Evolutionary conservation across 306 rosid genomes (phyloP), one percentile per base, ranked within the genome.

Genomic region (Medicago ruthenica): DNA sequence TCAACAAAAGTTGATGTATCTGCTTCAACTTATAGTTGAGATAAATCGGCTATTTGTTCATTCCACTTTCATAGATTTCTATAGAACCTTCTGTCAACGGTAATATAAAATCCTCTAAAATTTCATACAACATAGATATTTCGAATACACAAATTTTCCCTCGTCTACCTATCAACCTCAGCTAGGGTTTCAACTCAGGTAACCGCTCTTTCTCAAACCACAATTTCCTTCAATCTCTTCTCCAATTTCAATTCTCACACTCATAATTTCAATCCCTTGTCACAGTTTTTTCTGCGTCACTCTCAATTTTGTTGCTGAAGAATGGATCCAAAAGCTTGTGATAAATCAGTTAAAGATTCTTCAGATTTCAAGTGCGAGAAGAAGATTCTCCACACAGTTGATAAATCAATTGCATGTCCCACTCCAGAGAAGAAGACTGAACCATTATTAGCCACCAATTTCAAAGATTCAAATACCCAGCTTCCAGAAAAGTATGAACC

Each of bases 401-500:
- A 83, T 48, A 55, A 75, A 72, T 45, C 82, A 39, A 82, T 84
- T 40, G 85, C 59, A 9, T 85, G 88, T 62, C 85, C 76, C 72
- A 92, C 96, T 13, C 90, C 93, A 3, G 82, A 83, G 77, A 92
- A 92, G 80, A 85, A 69, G 2, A 65, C 54, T 40, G 90, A 82
- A 22, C 77, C 78, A 36, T 82, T 73, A 36, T 82, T 73, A 12
- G 65, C 67, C 36, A 14, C 51, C 71, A 85, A 80, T 60, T 37
- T 47, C 22, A 82, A 65, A 22, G 84, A 76, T 55, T 82, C 61
- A 14, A 15, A 27, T 24, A 21, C 45, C 65, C 67, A 78, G 47
- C 77, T 88, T 79, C 93, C 86, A 13, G 75, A 81, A 22, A 81
- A 83, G 97, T 88, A 54, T 36, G 86, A 65, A 37, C 45, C 67